Evolutionary conservation across 176 grass and related monocot genomes (phyloP).

Genomic region (Chloris gayana): DNA sequence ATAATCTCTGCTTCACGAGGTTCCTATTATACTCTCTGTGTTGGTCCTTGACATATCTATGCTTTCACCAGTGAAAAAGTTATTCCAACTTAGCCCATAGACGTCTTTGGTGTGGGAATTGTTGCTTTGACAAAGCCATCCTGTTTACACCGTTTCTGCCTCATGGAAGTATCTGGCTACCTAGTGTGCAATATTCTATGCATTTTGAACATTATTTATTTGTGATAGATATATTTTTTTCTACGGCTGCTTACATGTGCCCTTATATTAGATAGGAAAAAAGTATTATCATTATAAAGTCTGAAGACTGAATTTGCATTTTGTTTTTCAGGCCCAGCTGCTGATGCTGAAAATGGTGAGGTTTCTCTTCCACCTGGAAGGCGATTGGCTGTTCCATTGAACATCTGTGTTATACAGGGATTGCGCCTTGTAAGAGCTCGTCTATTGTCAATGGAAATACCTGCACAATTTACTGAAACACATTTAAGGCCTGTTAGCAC

Average conservation of each 20-base stretch:
- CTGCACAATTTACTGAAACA: conserved; percentile 62
- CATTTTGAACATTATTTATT: conserved; percentile 5
- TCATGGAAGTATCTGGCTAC: background rate
- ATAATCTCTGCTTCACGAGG: conserved; percentile 1
- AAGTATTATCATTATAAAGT: conserved; percentile 21
- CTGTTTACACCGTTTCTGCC: conserved; percentile 7
- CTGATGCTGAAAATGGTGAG: conserved; percentile 32
- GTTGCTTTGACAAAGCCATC: conserved; percentile 32
- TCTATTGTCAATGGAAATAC: conserved; percentile 94
- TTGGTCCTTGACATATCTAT: background rate
- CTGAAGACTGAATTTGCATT: conserved; percentile 27
- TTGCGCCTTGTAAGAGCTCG: conserved; percentile 88
- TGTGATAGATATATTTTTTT: background rate
- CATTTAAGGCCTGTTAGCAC: conserved; percentile 41
- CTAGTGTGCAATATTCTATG: background rate
- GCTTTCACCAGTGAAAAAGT: background rate
- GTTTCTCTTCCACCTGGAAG: conserved; percentile 83
- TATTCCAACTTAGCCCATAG: background rate
- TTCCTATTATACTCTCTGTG: background rate
- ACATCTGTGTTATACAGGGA: conserved; percentile 91
- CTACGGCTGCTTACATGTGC: background rate
- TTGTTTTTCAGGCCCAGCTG: conserved; percentile 61
- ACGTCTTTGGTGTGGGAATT: conserved; percentile 19
- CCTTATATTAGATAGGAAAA: background rate
- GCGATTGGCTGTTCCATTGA: conserved; percentile 78